Conservation (phyloP, 805 yeast genomes). For the Lachancea mirantina region DNA sequence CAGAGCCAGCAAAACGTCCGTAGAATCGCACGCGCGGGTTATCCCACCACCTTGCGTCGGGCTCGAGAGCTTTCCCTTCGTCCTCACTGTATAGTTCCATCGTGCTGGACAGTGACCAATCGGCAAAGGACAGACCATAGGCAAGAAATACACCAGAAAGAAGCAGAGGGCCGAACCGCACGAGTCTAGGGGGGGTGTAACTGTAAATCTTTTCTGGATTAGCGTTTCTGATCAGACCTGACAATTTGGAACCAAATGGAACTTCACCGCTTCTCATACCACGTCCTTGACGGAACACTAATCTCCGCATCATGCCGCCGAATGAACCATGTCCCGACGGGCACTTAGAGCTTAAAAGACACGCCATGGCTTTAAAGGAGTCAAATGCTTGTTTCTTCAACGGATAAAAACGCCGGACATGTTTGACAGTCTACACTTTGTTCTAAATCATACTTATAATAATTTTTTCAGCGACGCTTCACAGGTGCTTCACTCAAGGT, state of each 20-base stretch:
- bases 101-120: conserved; percentile 24
- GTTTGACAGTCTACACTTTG: no score
- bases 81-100: conserved; percentile 6
- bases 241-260: conserved; percentile 16
- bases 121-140: conserved; percentile 25
- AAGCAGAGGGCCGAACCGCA: conserved; percentile 18
- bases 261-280: no score
- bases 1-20: conserved; percentile 21
- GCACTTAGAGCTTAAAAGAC: no score
- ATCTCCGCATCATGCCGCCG: no score
- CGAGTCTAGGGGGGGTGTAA: conserved; percentile 13
- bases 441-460: no score
- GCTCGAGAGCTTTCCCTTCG: background rate
- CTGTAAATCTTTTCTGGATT: conserved; percentile 19
- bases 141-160: conserved; percentile 22
- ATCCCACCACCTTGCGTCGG: conserved; percentile 6
- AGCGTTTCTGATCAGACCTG: conserved; percentile 16
- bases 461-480: no score
- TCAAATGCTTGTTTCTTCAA: no score
- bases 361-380: no score
- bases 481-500: no score
- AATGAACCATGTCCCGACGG: no score
- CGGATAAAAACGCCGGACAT: no score
- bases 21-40: conserved; percentile 11
- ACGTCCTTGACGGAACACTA: no score